Conservation (phyloP, 306 rosid genomes). For the Quercus variabilis region DNA sequence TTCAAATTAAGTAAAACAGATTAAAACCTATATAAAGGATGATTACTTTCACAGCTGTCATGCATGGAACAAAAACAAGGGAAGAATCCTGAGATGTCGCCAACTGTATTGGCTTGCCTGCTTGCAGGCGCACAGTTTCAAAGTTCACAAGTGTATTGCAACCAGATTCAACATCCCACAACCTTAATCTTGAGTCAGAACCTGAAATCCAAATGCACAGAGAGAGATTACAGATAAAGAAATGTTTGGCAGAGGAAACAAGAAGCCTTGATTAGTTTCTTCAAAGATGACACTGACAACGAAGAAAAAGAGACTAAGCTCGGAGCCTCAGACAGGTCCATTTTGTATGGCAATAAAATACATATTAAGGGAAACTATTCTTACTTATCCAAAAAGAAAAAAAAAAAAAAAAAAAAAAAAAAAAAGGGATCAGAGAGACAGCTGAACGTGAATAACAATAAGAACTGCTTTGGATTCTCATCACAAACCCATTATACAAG, state of each 20-base stretch:
- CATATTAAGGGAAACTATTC: neutral
- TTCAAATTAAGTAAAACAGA: slow-evolving; percentile 9
- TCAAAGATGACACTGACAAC: neutral
- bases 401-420: no score
- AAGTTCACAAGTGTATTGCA: slow-evolving; percentile 90
- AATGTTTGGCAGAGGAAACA: neutral
- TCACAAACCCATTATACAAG: neutral
- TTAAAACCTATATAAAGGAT: slow-evolving; percentile 1
- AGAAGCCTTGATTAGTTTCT: neutral
- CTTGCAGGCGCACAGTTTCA: slow-evolving; percentile 86
- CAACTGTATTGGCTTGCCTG: slow-evolving; percentile 80
- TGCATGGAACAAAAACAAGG: slow-evolving; percentile 91
- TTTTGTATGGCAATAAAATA: neutral
- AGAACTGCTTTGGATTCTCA: neutral
- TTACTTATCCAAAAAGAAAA: no score
- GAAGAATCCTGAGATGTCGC: slow-evolving; percentile 72
- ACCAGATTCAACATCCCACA: slow-evolving; percentile 92
- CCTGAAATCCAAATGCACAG: slow-evolving; percentile 41
- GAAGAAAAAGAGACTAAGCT: neutral
- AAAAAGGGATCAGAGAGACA: no score
- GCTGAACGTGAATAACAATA: neutral
- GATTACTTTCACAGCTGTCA: slow-evolving; percentile 77
- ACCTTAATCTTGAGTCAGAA: slow-evolving; percentile 91
- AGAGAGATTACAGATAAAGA: neutral
- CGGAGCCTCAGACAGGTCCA: neutral